These are phyloP conservation scores for Neurospora tetrasperma DNA, from an alignment of 495 filamentous ascomycete genomes.

Conservation along the genomic window DNA sequence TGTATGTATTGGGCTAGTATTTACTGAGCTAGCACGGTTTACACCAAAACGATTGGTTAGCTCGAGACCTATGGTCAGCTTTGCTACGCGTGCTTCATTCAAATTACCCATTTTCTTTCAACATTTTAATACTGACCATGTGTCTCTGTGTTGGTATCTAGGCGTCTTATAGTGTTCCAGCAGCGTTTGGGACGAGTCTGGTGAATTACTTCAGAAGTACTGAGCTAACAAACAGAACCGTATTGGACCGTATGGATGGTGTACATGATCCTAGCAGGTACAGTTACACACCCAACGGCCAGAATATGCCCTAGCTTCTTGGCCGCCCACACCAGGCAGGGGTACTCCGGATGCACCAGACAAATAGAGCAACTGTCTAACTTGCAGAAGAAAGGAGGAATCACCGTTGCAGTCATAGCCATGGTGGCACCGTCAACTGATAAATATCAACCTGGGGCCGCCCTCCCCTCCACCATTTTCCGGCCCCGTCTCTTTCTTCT, in stretches of 20 bases:
- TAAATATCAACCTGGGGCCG: neutral
- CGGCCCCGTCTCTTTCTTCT: neutral
- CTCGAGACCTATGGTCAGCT: neutral
- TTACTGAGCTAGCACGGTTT: neutral
- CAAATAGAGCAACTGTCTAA: neutral
- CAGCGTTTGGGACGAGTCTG: neutral
- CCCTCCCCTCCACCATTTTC: neutral
- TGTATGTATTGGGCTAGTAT: neutral
- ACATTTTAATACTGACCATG: neutral
- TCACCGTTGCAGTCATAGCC: neutral
- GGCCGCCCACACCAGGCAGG: neutral
- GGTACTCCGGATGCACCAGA: neutral
- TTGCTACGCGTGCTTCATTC: neutral
- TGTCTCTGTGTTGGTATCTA: neutral
- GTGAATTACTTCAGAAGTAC: neutral
- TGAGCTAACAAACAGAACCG: neutral
- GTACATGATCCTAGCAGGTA: neutral
- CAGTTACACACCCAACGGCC: neutral
- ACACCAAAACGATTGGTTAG: neutral
- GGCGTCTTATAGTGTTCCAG: neutral
- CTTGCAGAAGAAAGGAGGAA: neutral
- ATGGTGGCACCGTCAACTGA: neutral
- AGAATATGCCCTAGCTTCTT: neutral
- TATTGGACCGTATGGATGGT: neutral
- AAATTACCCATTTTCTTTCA: neutral